Evolutionary conservation across 306 rosid genomes (phyloP), one percentile per base, ranked within the genome.

Genomic region (Trichosanthes cucumerina): DNA sequence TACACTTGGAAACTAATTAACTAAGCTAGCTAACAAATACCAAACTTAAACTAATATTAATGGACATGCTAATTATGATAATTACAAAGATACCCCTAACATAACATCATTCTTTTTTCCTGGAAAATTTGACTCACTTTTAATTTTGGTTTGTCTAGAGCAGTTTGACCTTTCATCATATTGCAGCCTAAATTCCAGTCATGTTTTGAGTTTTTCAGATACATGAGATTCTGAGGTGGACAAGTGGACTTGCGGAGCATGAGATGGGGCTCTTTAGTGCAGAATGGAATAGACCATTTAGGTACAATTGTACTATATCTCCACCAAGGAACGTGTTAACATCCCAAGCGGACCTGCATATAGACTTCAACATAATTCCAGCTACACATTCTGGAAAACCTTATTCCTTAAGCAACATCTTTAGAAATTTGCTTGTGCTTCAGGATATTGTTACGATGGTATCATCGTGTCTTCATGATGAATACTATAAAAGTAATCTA

Each of bases 141-240:
- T 19, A 58, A 49, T 74, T 77, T 24, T 53, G 41, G n/a, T 57
- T 54, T 23, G 36, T 36, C 41, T 82, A 70, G 69, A 83, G 36
- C 66, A 56, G 76, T 80, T 80, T 70, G 33, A 82, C 24, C 78
- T 78, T 79, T 81, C 82, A 79, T 71, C 36, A 68, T 38, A 79
- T 21, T 83, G 43, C 62, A 58, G 85, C 82, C 89, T 82, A 80
- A 88, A 77, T 80, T 74, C 68, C 81, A 78, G 56, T 79, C 36
- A 54, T 78, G 86, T 79, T 79, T 57, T 86, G 83, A 74, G 83
- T 79, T 91, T 91, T 85, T 88, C 97, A 93, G 98, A 90, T 84
- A 66, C 79, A 5, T 19, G 92, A 93, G 81, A 82, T 89, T 85
- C 81, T 91, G 87, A 86, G 84, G 84, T 87, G 85, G 83, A 83